Base-by-base conservation (phyloP, 371 early-diverging fungal species). In the Batrachochytrium dendrobatidis region DNA sequence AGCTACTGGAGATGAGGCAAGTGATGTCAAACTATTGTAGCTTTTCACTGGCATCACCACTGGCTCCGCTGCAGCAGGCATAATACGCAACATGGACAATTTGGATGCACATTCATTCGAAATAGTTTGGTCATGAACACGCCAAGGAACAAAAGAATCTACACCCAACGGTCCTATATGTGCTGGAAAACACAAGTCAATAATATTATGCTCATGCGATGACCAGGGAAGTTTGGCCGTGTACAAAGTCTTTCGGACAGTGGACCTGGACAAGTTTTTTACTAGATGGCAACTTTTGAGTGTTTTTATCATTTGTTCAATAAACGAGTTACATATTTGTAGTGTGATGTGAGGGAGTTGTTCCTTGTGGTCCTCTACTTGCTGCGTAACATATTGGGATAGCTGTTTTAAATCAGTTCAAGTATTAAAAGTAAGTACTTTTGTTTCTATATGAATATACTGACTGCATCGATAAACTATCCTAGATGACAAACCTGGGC, bases 161-260 rank as follows among this genome's bases (percentile, higher is more conserved):
- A 29, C 30, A 3, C 7, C 51, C 28, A 51, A 32, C 7, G 51
- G 51, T 3, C 51, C 51, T 3, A 51, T 3, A 28, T 51, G 51
- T 28, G 51, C 8, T 48, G 51, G 51, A 22, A 51, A 51, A 32
- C 51, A 51, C 4, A 51, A 32, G n/a, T 51, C 51, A 22, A 51
- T 51, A 32, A 51, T 3, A 22, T 7, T 8, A 5, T 28, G 24
- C 30, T 51, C 51, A 5, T 4, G 2, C 28, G 28, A 2, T 12
- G 30, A 30, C 51, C 51, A 51, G n/a, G 22, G n/a, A 5, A 24
- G 39, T 39, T 39, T 39, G 39, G 15, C n/a, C n/a, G 4, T 22
- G 51, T 30, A 32, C 3, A 51, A 32, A 2, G 51, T 24, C 18
- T 22, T 10, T n/a, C 51, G 51, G 3, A 51, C 51, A 24, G 32